phyloP scores from a whole-genome alignment of 2,329 filamentous ascomycete genomes.

The Fusarium falciforme region DNA sequence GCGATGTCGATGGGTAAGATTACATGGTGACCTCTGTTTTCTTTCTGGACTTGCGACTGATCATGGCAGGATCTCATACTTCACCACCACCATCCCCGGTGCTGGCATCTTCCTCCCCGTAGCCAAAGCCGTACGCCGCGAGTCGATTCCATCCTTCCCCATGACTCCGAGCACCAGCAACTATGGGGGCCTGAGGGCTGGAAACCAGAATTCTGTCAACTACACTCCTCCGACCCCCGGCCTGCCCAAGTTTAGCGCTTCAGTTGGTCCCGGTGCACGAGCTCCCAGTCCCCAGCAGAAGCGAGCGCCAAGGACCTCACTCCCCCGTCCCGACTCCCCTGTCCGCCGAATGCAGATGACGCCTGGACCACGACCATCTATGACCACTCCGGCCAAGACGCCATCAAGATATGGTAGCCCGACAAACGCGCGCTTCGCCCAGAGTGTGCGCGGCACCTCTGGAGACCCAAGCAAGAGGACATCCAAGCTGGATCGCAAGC shows the following conservation, averaged over 20 bases:
- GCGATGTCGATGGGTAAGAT: slow-evolving; percentile 91
- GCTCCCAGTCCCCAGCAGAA: slow-evolving; percentile 79
- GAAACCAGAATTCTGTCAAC: slow-evolving; percentile 68
- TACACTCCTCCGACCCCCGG: slow-evolving; percentile 74
- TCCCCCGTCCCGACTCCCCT: slow-evolving; percentile 91
- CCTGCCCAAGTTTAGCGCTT: slow-evolving; percentile 87
- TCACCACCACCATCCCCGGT: slow-evolving; percentile 79
- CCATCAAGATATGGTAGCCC: slow-evolving; percentile 52
- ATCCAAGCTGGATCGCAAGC: slow-evolving; percentile 60
- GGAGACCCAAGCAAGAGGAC: slow-evolving; percentile 71
- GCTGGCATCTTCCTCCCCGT: slow-evolving; percentile 95
- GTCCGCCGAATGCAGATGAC: slow-evolving; percentile 75
- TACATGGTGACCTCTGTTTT: background rate
- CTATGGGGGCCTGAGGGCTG: slow-evolving; percentile 63
- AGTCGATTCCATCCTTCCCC: slow-evolving; percentile 67
- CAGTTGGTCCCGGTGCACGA: slow-evolving; percentile 77
- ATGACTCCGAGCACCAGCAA: slow-evolving; percentile 77
- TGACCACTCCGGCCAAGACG: slow-evolving; percentile 60
- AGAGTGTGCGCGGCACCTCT: slow-evolving; percentile 70
- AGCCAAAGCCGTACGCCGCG: slow-evolving; percentile 80
- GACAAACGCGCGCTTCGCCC: slow-evolving; percentile 68
- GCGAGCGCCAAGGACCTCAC: slow-evolving; percentile 74
- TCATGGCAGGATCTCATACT: slow-evolving; percentile 74
- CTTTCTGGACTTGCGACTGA: background rate
- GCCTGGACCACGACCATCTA: slow-evolving; percentile 67